A percentile compares a stretch with the other conserved stretches of the same genome.
Evolutionary conservation across 78 protist species (phyloP).

Genomic region (slime mould (Dictyostelium discoideum)): DNA sequence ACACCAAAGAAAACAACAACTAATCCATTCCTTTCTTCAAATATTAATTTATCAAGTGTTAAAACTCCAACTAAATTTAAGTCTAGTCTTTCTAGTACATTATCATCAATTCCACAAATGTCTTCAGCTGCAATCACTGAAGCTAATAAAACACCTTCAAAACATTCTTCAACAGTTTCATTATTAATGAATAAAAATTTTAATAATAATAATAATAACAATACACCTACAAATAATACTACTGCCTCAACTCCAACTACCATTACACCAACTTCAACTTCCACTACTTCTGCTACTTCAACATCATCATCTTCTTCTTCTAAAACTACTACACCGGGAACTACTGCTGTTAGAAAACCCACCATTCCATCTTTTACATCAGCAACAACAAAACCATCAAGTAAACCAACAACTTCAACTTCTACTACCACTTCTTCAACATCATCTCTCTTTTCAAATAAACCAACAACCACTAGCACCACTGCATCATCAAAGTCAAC

Average conservation of each 20-base stretch:
- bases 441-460: not conserved
- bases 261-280: not conserved
- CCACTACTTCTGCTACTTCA: not conserved
- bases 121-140: not conserved
- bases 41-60: conserved; percentile 4
- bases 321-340: not conserved
- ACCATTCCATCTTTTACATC: not conserved
- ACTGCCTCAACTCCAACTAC: not conserved
- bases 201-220: not conserved
- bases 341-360: not conserved
- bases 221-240: not conserved
- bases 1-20: conserved; percentile 13
- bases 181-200: not conserved
- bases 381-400: not conserved
- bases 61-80: conserved; percentile 31
- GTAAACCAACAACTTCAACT: not conserved
- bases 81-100: not conserved
- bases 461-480: not conserved
- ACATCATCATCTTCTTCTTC: not conserved
- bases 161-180: not conserved
- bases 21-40: not conserved
- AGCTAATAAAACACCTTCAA: not conserved
- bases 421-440: not conserved
- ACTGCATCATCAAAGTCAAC: not conserved
- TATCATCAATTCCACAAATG: not conserved